Evolutionary conservation across 1,284 basidiomycete species (phyloP), one percentile per base, ranked within the genome.

Genomic region (Irpex sp.): DNA sequence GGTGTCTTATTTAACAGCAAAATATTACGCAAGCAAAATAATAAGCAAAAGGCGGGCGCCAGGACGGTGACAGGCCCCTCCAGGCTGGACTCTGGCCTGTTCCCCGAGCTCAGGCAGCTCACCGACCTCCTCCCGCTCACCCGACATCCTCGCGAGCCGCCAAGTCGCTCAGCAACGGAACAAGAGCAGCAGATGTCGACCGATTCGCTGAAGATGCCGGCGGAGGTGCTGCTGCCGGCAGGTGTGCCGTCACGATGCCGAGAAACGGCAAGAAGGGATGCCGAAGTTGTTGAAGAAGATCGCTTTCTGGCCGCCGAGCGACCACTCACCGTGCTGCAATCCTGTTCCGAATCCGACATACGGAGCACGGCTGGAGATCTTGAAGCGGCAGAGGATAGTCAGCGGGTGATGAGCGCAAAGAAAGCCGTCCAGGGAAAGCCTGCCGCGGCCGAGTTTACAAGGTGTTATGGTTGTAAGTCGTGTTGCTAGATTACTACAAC

Each of bases 211-310:
- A 36, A n/a, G 19, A 44, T 52, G 59, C 59, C 59, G 51, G 38
- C 51, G 59, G 49, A 21, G 49, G 21, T 51, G 57, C 15, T 17
- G 9, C 61, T 40, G 21, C 36, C 61, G 61, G 61, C 61, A 58
- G 13, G 4, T 37, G n/a, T 56, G 31, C 54, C 21, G 54, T 11
- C 57, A 34, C 48, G 51, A n/a, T 63, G 62, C 62, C 62, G 62
- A 63, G 40, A 40, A 19, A 52, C 62, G 62, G 62, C 62, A 63
- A 17, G 37, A 40, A 11, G n/a, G 21, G 44, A 36, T 63, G 62
- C 62, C 62, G 62, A 63, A 48, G 57, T 59, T 40, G 49, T 7
- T 13, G 62, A 59, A 49, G 57, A 59, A 63, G 57, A 59, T 59
- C 61, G 61, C 52, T 19, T 48, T 26, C 26, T 26, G 26, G 26